phyloP scores from a whole-genome alignment of 352 stramenopile species.

The Phytopythium chamaehyphon region DNA sequence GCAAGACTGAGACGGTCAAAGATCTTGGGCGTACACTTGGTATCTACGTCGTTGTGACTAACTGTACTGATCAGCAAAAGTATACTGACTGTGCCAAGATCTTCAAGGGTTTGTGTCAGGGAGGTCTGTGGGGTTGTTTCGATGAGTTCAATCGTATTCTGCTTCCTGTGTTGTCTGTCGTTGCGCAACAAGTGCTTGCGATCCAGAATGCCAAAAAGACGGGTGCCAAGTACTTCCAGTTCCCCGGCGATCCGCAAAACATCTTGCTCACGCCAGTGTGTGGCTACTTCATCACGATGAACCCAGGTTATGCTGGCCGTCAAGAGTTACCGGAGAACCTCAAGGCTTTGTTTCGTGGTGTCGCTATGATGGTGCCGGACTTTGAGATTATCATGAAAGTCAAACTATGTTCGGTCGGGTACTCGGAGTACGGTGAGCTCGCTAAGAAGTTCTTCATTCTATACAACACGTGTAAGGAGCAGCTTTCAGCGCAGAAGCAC shows the following conservation, averaged over 20 bases:
- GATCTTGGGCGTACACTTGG: constrained; percentile 94
- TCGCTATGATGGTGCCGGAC: constrained; percentile 92
- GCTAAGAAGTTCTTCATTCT: constrained; percentile 92
- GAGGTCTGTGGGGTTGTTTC: constrained; percentile 97
- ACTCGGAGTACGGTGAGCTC: constrained; percentile 91
- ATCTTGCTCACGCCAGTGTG: constrained; percentile 94
- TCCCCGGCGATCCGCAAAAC: constrained; percentile 97
- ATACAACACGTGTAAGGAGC: constrained; percentile 90
- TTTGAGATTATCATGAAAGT: constrained; percentile 97
- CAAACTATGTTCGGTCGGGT: constrained; percentile 91
- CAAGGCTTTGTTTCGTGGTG: constrained; percentile 92
- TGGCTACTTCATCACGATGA: constrained; percentile 99
- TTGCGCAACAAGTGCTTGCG: constrained; percentile 97
- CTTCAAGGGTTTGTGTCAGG: constrained; percentile 97
- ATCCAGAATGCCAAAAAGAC: constrained; percentile 98
- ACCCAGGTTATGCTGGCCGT: constrained; percentile 96
- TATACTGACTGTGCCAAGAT: constrained; percentile 98
- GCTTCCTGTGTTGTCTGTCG: constrained; percentile 94
- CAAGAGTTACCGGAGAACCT: constrained; percentile 99
- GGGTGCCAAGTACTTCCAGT: constrained; percentile 94
- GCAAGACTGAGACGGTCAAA: constrained; percentile 98
- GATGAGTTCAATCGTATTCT: constrained; percentile 99
- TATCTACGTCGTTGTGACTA: constrained; percentile 97
- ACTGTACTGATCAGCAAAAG: constrained; percentile 97
- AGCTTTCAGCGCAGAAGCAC: constrained; percentile 90